Evolutionary conservation across 73 alveolate species (phyloP), one percentile per base, ranked within the genome.

Genomic region (Tetrahymena malaccensis): DNA sequence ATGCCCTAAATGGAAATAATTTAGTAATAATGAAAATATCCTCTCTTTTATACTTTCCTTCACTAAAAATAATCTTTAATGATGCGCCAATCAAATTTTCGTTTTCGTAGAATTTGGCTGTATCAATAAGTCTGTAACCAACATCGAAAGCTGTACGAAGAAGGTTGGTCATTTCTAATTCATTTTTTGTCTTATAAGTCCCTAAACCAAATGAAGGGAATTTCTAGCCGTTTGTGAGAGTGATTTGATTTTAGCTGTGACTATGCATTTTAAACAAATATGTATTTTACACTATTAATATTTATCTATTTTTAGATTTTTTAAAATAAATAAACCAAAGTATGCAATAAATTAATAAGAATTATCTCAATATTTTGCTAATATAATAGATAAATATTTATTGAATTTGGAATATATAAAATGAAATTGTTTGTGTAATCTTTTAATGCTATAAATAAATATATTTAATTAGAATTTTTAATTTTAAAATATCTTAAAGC

Each of bases 81-180:
- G 97, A 97, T 0, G 94, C 93, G 3, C 98, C 98, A 34, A 97
- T 94, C 35, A 85, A 84, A 33, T 94, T 97, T 50, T 97, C 98
- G 44, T 97, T 97, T 31, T 55, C 94, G 85, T 98, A 98, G 93
- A 89, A 85, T 40, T 84, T 94, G 55, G 99, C 99, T 13, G 99
- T 97, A 94, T 98, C 99, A 34, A 98, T 94, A 85, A 97, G 99
- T 70, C 99, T 93, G 94, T 97, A 98, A 21, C 99, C 98, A 27
- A n/a, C 17, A n/a, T 70, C 89, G 1, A 70, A n/a, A 70, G 89
- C 43, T 22, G 43, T 27, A 27, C 89, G 34, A 70, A 70, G 17
- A 27, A 70, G 19, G 17, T 70, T 27, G 19, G 89, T 70, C 89
- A 70, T 70, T 70, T 70, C 89, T 27, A 7, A n/a, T 70, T 70